Percentiles rank a stretch among this genome's conserved stretches.
Evolutionary conservation across 1,284 basidiomycete species (phyloP).

Genomic region (Fistulinella staudtii): DNA sequence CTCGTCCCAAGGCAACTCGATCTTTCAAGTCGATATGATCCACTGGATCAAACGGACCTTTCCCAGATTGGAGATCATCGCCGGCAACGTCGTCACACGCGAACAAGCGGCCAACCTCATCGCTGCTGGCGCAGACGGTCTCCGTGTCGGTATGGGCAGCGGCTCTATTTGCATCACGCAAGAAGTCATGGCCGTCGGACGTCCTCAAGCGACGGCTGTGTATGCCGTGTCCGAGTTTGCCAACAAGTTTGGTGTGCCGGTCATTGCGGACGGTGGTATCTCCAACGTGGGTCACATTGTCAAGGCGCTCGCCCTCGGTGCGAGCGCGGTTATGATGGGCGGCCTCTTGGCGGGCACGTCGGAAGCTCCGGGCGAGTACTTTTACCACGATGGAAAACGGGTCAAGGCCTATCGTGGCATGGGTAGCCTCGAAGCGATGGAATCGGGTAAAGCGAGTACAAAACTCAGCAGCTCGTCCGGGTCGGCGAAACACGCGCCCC

Average conservation of each 20-base stretch:
- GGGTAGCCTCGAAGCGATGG: slow-evolving; percentile 97
- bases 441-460: slow-evolving; percentile 62
- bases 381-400: slow-evolving; percentile 97
- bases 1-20: slow-evolving; percentile 95
- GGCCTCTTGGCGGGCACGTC: slow-evolving; percentile 93
- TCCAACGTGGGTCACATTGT: slow-evolving; percentile 97
- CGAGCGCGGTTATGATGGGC: slow-evolving; percentile 98
- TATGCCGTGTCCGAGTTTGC: slow-evolving; percentile 95
- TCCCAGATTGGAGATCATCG: slow-evolving; percentile 88
- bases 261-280: slow-evolving; percentile 98
- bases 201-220: slow-evolving; percentile 96
- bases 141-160: slow-evolving; percentile 96
- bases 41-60: slow-evolving; percentile 88
- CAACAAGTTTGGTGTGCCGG: slow-evolving; percentile 90
- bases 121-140: slow-evolving; percentile 89
- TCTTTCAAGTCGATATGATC: slow-evolving; percentile 95
- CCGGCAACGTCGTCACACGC: slow-evolving; percentile 96
- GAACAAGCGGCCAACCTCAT: slow-evolving; percentile 96
- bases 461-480: slow-evolving; percentile 32
- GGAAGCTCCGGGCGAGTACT: slow-evolving; percentile 98
- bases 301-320: slow-evolving; percentile 93
- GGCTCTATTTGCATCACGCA: slow-evolving; percentile 99
- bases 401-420: slow-evolving; percentile 99
- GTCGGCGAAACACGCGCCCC: slow-evolving; percentile 46
- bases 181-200: slow-evolving; percentile 99